These are phyloP conservation scores for Kurtzmaniella quercitrusa DNA, from an alignment of 1,139 yeast genomes.

Conservation along the genomic window DNA sequence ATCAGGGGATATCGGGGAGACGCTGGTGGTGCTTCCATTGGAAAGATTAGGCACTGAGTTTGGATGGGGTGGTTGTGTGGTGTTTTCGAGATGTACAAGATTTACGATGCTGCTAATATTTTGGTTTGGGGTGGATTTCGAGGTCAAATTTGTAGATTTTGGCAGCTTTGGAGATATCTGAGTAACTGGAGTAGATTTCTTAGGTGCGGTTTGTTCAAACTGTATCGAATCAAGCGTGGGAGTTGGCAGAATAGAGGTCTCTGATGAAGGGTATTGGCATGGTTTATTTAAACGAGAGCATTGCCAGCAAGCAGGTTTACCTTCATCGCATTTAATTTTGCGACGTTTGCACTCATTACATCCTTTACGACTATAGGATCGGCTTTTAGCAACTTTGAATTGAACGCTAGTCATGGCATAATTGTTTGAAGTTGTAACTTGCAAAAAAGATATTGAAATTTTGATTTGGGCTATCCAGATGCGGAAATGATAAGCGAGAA, in stretches of 20 bases:
- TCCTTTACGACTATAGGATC: conserved; percentile 33
- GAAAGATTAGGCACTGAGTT: background rate
- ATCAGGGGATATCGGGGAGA: background rate
- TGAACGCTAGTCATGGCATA: background rate
- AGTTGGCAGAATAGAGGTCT: background rate
- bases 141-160: no score
- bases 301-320: conserved; percentile 52
- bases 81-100: background rate
- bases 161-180: no score
- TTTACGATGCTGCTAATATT: background rate
- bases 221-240: background rate
- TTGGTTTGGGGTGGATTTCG: background rate
- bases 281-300: conserved; percentile 30
- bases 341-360: conserved; percentile 41
- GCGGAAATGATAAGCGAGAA: background rate
- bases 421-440: background rate
- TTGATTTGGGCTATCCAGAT: background rate
- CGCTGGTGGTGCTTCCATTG: background rate
- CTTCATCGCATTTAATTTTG: conserved; percentile 54
- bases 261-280: conserved; percentile 21
- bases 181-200: no score
- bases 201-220: background rate
- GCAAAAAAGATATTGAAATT: background rate
- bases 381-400: conserved; percentile 1
- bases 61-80: background rate